phyloP scores from a whole-genome alignment of 108 stramenopile genomes.

The Pseudonitzschia multiseries region DNA sequence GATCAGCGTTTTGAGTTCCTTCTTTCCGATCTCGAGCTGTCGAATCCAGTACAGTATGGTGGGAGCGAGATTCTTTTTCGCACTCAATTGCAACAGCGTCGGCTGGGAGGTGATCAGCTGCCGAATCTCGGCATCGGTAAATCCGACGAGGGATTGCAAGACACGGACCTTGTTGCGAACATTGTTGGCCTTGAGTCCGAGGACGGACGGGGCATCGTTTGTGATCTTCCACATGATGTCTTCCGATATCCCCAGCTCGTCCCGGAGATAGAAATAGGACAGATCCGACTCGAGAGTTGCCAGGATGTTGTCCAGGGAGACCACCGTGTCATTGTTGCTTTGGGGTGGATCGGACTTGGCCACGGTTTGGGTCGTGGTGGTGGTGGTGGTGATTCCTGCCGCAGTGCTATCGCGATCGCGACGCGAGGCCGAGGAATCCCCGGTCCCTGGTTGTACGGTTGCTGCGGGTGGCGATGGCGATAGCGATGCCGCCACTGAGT shows the following conservation, averaged over 20 bases:
- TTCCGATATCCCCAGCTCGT: slow-evolving; percentile 72
- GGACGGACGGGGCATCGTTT: slow-evolving; percentile 55
- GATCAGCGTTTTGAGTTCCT: slow-evolving; percentile 54
- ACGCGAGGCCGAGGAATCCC: not conserved
- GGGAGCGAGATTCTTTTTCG: slow-evolving; percentile 62
- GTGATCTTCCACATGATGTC: slow-evolving; percentile 85
- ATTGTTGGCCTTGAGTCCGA: slow-evolving; percentile 71
- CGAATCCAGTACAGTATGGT: slow-evolving; percentile 62
- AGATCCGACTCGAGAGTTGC: slow-evolving; percentile 39
- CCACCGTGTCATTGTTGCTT: not conserved
- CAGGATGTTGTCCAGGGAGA: slow-evolving; percentile 3
- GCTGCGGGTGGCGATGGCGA: not conserved
- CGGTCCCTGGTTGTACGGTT: not conserved
- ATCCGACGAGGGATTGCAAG: slow-evolving; percentile 51
- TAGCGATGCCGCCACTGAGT: too few relatives aligned
- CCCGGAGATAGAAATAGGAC: slow-evolving; percentile 80
- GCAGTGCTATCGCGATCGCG: too few relatives aligned
- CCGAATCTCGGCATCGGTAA: slow-evolving; percentile 66
- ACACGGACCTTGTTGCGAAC: slow-evolving; percentile 62
- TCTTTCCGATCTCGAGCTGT: slow-evolving; percentile 53
- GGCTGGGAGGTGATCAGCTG: slow-evolving; percentile 55
- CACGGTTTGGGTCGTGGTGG: not conserved
- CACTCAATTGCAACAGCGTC: slow-evolving; percentile 59
- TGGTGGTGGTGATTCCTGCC: not conserved
- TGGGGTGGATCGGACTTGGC: not conserved